Conservation (phyloP, 2,329 filamentous ascomycete genomes). For the Nectriaceae sp. region DNA sequence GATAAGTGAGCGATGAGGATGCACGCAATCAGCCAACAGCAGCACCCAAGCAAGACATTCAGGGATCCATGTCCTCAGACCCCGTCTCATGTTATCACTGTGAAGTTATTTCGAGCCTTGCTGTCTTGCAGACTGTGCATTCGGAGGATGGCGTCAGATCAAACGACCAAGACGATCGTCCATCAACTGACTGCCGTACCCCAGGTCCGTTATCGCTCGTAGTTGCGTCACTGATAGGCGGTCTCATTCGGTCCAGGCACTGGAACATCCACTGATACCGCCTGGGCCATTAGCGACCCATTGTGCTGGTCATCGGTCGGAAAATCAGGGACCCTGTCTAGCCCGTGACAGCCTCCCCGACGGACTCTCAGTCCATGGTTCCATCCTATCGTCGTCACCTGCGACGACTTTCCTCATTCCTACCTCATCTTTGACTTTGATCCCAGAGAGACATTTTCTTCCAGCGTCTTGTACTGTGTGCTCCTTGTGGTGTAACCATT, state of each 20-base stretch:
- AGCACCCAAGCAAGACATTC: slow-evolving; percentile 1
- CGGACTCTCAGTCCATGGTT: background rate
- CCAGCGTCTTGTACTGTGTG: background rate
- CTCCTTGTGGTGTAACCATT: background rate
- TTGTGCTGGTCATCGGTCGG: background rate
- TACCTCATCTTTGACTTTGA: background rate
- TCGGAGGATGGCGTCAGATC: background rate
- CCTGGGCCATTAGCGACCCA: slow-evolving; percentile 4
- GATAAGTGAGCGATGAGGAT: slow-evolving; percentile 2
- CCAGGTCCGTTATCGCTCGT: slow-evolving; percentile 12
- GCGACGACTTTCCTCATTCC: background rate
- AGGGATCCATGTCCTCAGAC: no score
- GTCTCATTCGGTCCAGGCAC: background rate
- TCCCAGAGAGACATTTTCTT: background rate
- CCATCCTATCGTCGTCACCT: background rate
- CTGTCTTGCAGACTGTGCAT: background rate
- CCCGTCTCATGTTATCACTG: no score
- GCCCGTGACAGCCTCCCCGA: background rate
- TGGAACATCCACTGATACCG: slow-evolving; percentile 13
- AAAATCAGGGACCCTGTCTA: background rate
- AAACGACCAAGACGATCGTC: slow-evolving; percentile 1
- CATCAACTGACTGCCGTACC: slow-evolving; percentile 18
- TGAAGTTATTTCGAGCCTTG: no score
- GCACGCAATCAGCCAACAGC: slow-evolving; percentile 10
- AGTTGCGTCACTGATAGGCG: slow-evolving; percentile 19